phyloP scores from a whole-genome alignment of 192 early-diverging fungal species.

The Backusella parvicylindrica region DNA sequence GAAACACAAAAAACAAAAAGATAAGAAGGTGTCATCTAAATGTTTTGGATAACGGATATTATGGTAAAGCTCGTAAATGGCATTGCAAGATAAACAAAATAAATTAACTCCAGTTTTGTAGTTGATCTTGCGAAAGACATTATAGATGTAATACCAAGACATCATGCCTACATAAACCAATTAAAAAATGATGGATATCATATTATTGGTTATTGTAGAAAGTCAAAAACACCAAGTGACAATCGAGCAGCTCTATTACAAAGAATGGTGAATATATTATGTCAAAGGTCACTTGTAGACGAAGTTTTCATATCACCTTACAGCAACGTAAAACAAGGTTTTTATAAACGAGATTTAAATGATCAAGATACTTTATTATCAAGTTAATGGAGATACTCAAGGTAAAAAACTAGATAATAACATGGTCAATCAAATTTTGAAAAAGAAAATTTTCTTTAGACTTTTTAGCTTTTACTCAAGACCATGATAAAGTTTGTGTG shows the following conservation, averaged over 20 bases:
- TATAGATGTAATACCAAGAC: not conserved
- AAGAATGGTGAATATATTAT: not conserved
- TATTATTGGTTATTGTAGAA: not conserved
- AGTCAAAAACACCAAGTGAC: not conserved
- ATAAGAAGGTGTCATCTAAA: not conserved
- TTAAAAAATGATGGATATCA: not conserved
- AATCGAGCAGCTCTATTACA: not conserved
- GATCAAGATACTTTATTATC: not conserved
- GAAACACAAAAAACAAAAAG: not conserved
- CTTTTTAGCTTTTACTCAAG: not conserved
- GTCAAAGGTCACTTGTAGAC: not conserved
- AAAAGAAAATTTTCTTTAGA: not conserved
- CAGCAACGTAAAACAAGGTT: not conserved
- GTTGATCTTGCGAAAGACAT: not conserved
- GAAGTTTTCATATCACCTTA: not conserved
- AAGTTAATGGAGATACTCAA: not conserved
- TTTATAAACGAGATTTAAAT: not conserved
- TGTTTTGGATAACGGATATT: not conserved
- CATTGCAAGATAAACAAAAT: not conserved
- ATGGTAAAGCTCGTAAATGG: not conserved
- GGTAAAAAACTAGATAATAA: conserved; percentile 3
- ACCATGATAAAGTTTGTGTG: not conserved
- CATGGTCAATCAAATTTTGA: not conserved
- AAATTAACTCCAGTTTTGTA: not conserved
- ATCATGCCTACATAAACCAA: not conserved